phyloP scores from a whole-genome alignment of 257 asterid genomes.

The Primulina tabacum region DNA sequence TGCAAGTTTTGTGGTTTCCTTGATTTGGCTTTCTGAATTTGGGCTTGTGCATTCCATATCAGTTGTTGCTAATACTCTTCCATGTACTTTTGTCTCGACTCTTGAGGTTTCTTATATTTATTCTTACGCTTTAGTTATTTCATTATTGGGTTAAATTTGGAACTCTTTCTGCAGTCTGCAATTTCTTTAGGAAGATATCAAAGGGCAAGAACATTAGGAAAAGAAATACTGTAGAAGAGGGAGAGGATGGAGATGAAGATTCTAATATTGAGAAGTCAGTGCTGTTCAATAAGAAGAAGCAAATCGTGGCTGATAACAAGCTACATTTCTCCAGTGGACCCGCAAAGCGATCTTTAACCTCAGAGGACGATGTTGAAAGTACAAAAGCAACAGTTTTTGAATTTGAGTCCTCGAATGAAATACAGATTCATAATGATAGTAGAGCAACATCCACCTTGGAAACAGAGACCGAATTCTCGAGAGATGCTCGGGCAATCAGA shows the following conservation, averaged over 20 bases:
- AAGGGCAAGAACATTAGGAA: slow-evolving; percentile 77
- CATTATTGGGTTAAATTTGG: not conserved
- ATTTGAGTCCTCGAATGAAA: slow-evolving; percentile 68
- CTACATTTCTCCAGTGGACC: slow-evolving; percentile 64
- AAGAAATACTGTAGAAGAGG: slow-evolving; percentile 53
- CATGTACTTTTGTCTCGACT: not conserved
- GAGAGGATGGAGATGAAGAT: slow-evolving; percentile 54
- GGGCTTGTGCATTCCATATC: not conserved
- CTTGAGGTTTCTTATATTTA: not conserved
- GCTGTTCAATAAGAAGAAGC: slow-evolving; percentile 52
- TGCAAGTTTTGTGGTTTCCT: not conserved
- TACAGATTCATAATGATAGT: slow-evolving; percentile 82
- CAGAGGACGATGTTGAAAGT: slow-evolving; percentile 39
- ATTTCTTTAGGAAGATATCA: slow-evolving; percentile 74
- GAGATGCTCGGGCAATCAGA: slow-evolving; percentile 1
- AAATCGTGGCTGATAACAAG: slow-evolving; percentile 47
- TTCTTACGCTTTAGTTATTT: not conserved
- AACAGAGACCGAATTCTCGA: slow-evolving; percentile 52
- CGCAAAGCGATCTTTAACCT: slow-evolving; percentile 27
- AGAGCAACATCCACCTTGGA: slow-evolving; percentile 81
- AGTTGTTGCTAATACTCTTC: not conserved
- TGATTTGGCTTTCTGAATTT: not conserved
- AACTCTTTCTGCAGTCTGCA: slow-evolving; percentile 56
- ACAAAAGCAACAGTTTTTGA: slow-evolving; percentile 48
- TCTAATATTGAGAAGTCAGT: slow-evolving; percentile 43